Evolutionary conservation across 345 rosid species (phyloP).

Genomic region (Arabis alpina): DNA sequence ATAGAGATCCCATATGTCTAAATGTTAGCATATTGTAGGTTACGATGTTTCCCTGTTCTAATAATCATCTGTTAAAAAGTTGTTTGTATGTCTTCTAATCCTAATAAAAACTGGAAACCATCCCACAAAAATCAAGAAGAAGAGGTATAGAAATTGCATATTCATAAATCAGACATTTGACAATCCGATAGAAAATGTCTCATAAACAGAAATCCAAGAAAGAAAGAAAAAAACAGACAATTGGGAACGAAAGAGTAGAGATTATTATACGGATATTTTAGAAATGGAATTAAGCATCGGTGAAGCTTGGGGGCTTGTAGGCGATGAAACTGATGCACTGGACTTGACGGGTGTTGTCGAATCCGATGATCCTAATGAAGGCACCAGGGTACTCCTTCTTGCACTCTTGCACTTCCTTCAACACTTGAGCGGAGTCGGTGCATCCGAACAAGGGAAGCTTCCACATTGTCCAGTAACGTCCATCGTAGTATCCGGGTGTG

Average conservation of each 20-base stretch:
- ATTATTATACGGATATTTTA: too few species aligned
- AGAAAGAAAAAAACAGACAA: neutral
- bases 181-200: slow-evolving; percentile 40
- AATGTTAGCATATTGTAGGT: too few species aligned
- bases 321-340: slow-evolving; percentile 52
- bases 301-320: slow-evolving; percentile 47
- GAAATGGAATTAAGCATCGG: slow-evolving; percentile 33
- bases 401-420: slow-evolving; percentile 52
- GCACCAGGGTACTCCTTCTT: slow-evolving; percentile 47
- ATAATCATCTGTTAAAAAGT: too few species aligned
- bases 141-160: too few species aligned
- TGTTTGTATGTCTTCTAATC: too few species aligned
- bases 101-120: too few species aligned
- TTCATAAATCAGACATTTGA: slow-evolving; percentile 26
- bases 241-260: too few species aligned
- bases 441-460: slow-evolving; percentile 62
- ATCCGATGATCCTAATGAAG: slow-evolving; percentile 53
- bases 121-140: too few species aligned
- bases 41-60: too few species aligned
- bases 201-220: slow-evolving; percentile 39
- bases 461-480: slow-evolving; percentile 63
- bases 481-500: slow-evolving; percentile 50
- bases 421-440: slow-evolving; percentile 53
- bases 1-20: too few species aligned
- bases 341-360: slow-evolving; percentile 55